These are phyloP conservation scores for Boletellus sp. DNA, from an alignment of 768 basidiomycete species.

Conservation along the genomic window DNA sequence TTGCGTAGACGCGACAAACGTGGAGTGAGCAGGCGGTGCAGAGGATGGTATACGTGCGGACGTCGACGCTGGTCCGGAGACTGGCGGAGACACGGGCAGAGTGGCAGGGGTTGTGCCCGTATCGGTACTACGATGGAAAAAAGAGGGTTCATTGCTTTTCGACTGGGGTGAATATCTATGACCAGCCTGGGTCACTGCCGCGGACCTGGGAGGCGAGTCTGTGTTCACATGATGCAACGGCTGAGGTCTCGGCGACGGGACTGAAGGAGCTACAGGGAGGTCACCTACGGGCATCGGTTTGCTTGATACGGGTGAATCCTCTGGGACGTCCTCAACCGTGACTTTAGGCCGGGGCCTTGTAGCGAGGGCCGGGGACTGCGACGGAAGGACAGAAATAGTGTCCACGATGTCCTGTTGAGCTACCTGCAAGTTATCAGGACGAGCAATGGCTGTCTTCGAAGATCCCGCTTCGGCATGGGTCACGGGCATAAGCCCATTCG, in stretches of 20 bases:
- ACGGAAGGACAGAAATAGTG: constrained; percentile 4
- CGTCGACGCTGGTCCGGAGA: constrained; percentile 1
- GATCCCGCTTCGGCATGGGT: constrained; percentile 7
- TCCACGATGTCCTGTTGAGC: constrained; percentile 13
- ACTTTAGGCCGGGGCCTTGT: constrained; percentile 23
- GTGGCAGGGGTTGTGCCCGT: not conserved
- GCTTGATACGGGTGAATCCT: constrained; percentile 15
- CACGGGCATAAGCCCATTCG: not conserved
- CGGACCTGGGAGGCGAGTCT: constrained; percentile 3
- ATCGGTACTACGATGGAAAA: constrained; percentile 12
- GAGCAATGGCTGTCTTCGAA: constrained; percentile 1
- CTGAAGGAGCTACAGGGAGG: constrained; percentile 3
- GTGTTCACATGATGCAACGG: constrained; percentile 7
- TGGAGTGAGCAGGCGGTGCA: constrained; percentile 21
- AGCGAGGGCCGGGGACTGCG: constrained; percentile 6
- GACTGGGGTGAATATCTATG: constrained; percentile 22
- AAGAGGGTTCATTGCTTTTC: constrained; percentile 15
- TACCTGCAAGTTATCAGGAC: constrained; percentile 5
- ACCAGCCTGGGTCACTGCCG: constrained; percentile 7
- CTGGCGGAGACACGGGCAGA: constrained; percentile 23
- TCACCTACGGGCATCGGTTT: constrained; percentile 9
- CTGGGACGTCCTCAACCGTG: constrained; percentile 28
- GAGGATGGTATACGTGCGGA: constrained; percentile 20
- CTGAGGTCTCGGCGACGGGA: constrained; percentile 9
- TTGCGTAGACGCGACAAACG: constrained; percentile 7